These are phyloP conservation scores for Ceratocystis cacaofunesta DNA, from an alignment of 2,329 filamentous ascomycete genomes.

Conservation along the genomic window DNA sequence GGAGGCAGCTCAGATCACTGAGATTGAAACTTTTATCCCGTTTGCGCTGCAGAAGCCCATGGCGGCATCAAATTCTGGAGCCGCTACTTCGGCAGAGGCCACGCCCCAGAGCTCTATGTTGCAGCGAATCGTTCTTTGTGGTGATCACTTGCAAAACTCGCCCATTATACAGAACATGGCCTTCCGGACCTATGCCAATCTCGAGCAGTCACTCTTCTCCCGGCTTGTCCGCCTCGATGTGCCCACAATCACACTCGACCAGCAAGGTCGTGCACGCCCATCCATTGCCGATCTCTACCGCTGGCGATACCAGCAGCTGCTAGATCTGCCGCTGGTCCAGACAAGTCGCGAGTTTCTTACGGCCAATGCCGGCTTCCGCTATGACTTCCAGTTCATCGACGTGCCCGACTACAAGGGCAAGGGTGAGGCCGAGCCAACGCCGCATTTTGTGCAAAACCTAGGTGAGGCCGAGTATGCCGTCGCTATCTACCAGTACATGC, in stretches of 20 bases:
- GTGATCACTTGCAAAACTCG: constrained; percentile 93
- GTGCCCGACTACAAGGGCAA: constrained; percentile 83
- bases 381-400: constrained; percentile 93
- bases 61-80: constrained; percentile 31
- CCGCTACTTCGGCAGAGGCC: background rate
- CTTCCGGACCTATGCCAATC: constrained; percentile 86
- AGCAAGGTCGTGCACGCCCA: constrained; percentile 80
- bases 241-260: constrained; percentile 78
- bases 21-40: constrained; percentile 93
- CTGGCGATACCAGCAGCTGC: constrained; percentile 77
- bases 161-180: constrained; percentile 90
- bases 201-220: constrained; percentile 90
- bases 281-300: constrained; percentile 80
- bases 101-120: constrained; percentile 44
- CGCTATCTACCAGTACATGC: constrained; percentile 94
- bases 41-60: constrained; percentile 76
- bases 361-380: constrained; percentile 83
- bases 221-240: constrained; percentile 81
- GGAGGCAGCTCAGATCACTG: constrained; percentile 93
- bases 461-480: constrained; percentile 96
- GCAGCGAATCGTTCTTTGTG: constrained; percentile 80
- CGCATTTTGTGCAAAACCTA: constrained; percentile 91
- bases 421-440: constrained; percentile 77
- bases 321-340: constrained; percentile 63
- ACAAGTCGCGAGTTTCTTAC: constrained; percentile 53